Conservation (phyloP, 345 rosid species). For the Populus nigra region DNA sequence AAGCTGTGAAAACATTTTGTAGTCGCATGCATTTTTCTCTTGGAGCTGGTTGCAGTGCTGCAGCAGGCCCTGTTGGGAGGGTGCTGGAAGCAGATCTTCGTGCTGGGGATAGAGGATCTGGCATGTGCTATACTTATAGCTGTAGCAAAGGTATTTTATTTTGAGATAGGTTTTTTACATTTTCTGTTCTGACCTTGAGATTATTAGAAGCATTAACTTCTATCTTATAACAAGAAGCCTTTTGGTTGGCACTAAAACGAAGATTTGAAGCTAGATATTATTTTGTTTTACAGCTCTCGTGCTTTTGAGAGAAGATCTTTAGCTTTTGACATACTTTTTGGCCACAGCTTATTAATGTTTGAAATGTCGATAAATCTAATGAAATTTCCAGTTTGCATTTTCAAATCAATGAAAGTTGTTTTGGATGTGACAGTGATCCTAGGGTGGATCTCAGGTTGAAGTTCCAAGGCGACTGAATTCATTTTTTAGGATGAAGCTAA, state of each 20-base stretch:
- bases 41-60: slow-evolving; percentile 98
- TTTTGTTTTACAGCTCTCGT: not conserved
- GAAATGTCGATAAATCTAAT: not conserved
- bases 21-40: slow-evolving; percentile 95
- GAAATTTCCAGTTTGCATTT: not conserved
- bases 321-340: not conserved
- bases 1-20: slow-evolving; percentile 93
- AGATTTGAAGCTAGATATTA: not conserved
- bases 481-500: not conserved
- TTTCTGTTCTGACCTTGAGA: slow-evolving; percentile 3
- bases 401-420: not conserved
- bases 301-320: not conserved
- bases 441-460: not conserved
- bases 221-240: not conserved
- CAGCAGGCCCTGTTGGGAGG: slow-evolving; percentile 96
- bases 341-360: not conserved
- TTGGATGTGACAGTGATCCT: not conserved
- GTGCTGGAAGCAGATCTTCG: slow-evolving; percentile 93
- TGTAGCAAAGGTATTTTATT: slow-evolving; percentile 75
- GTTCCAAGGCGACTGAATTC: not conserved
- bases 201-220: not conserved
- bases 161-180: not conserved
- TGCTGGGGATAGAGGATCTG: slow-evolving; percentile 91
- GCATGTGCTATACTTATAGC: slow-evolving; percentile 93
- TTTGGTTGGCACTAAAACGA: not conserved